phyloP scores from a whole-genome alignment of 2,329 filamentous ascomycete genomes.

The Calonectria ilicicola region DNA sequence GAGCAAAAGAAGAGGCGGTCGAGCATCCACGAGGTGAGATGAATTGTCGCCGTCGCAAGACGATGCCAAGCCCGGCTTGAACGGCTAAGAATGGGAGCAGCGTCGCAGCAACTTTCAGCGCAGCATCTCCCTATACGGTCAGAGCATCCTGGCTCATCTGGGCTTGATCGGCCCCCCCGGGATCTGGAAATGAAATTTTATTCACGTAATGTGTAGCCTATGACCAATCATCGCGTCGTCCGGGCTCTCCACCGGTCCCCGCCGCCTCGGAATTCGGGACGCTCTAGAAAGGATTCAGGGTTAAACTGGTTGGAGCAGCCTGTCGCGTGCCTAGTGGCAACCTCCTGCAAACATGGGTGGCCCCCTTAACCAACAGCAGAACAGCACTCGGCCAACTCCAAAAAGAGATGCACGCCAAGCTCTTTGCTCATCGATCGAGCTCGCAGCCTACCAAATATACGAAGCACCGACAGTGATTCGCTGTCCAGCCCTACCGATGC shows the following conservation, averaged over 20 bases:
- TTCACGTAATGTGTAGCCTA: conserved; percentile 11
- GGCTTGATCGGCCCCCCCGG: conserved; percentile 6
- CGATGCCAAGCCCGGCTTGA: no score
- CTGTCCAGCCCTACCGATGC: not conserved
- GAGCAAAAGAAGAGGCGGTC: no score
- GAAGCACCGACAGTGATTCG: not conserved
- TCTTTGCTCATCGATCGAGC: not conserved
- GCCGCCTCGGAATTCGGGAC: conserved; percentile 18
- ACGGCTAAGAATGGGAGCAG: no score
- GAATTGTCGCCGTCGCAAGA: no score
- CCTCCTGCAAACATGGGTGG: not conserved
- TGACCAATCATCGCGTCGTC: conserved; percentile 7
- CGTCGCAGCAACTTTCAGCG: no score
- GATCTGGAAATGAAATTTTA: conserved; percentile 8
- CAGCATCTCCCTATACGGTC: no score
- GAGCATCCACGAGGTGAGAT: no score
- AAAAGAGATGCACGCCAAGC: not conserved
- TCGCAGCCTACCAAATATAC: not conserved
- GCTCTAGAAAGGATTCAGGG: conserved; percentile 2
- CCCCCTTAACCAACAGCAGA: not conserved
- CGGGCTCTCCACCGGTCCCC: not conserved
- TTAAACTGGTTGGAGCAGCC: conserved; percentile 17
- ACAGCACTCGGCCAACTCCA: not conserved
- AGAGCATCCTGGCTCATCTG: not conserved
- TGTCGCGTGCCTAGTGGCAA: conserved; percentile 18